Evolutionary conservation across 2,329 filamentous ascomycete genomes (phyloP), one percentile per base, ranked within the genome.

Genomic region (Ophiostoma himal-ulmi): DNA sequence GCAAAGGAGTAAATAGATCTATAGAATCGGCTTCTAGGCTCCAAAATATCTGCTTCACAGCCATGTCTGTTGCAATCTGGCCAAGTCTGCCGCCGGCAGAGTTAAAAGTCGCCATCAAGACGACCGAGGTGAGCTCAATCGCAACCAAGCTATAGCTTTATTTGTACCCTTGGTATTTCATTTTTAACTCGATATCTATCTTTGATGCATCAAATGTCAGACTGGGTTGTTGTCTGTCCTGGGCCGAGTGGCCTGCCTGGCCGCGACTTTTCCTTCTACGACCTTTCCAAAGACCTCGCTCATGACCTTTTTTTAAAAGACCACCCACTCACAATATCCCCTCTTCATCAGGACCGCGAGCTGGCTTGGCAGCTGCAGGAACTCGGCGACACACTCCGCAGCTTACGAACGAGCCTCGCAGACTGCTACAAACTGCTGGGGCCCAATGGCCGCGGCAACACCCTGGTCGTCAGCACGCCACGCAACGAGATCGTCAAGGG

Each of bases 401-500:
- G 83, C 72, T 79, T 88, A 74, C 85, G 85, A 75, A 80, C 83
- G 75, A 92, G 93, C 71, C 86, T 98, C 3, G 89, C 95, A 78
- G 93, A 97, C 80, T 97, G 94, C 81, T 92, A 93, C 75, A 88
- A 90, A 22, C 86, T 98, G 34, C 88, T 99, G 39, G 91, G 66
- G 20, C 62, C 62, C 62, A 20, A 65, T 5, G 62, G 62, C 36
- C 62, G 62, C 20, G 62, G 62, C 10, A 94, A 90, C 75, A 99
- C 94, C 0, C 87, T 99, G 37, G 94, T 95, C 39, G 85, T 99
- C 74, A 95, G 91, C 73, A 96, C 94, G 17, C 86, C 91, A 70
- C 88, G 94, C 70, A 94, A 92, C 70, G 95, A 99, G 81, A 88
- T 87, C 74, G 89, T 98, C 73, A 99, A 99, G 79, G 95, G 95